phyloP scores from a whole-genome alignment of 2,329 filamentous ascomycete genomes.

The Colletotrichum viniferum region DNA sequence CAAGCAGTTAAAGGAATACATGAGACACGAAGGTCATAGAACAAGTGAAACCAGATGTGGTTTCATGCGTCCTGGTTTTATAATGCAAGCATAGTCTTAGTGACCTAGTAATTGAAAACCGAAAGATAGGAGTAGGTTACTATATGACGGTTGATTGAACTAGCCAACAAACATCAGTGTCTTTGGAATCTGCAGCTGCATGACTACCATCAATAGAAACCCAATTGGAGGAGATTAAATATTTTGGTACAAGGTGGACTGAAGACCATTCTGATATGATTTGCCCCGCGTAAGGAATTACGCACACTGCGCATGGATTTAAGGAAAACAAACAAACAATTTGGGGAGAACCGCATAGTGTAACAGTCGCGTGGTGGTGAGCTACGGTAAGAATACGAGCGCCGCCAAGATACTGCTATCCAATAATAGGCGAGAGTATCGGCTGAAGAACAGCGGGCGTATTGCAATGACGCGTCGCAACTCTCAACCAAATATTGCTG shows the following conservation, averaged over 20 bases:
- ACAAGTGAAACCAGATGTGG: too few species aligned
- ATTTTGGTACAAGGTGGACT: not conserved
- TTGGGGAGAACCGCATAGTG: fast-evolving
- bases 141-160: not conserved
- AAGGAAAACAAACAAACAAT: not conserved
- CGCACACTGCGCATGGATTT: not conserved
- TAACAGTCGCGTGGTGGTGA: not conserved
- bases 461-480: not conserved
- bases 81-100: not conserved
- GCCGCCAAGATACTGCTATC: not conserved
- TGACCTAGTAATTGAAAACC: too few species aligned
- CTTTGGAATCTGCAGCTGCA: not conserved
- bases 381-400: not conserved
- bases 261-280: not conserved
- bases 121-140: too few species aligned
- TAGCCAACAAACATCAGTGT: not conserved
- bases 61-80: not conserved
- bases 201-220: fast-evolving
- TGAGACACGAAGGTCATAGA: too few species aligned
- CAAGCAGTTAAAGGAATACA: too few species aligned
- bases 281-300: not conserved
- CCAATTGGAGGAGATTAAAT: not conserved
- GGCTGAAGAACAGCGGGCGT: not conserved
- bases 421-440: not conserved
- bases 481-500: not conserved